Conservation (phyloP, 2,329 filamentous ascomycete species). For the Phaeomoniella chlamydospora region DNA sequence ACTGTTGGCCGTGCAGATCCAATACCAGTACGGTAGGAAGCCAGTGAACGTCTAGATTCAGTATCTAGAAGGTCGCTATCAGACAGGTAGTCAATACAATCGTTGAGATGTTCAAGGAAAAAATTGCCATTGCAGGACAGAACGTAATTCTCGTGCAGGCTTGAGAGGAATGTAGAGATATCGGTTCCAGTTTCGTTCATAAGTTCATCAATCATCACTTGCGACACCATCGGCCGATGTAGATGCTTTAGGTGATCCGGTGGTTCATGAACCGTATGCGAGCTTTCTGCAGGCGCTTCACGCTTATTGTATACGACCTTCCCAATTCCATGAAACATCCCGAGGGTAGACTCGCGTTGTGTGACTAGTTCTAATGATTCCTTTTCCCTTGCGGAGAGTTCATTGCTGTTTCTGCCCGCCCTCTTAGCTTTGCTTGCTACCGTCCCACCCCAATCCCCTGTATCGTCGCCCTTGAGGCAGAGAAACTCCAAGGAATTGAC, state of each 20-base stretch:
- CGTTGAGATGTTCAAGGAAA: slow-evolving; percentile 64
- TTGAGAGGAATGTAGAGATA: slow-evolving; percentile 74
- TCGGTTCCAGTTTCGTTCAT: slow-evolving; percentile 91
- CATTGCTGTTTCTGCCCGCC: slow-evolving; percentile 37
- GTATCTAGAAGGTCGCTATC: slow-evolving; percentile 75
- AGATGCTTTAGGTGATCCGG: slow-evolving; percentile 44
- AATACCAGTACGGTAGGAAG: slow-evolving; percentile 29
- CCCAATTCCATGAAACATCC: slow-evolving; percentile 90
- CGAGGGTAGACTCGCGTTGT: slow-evolving; percentile 75
- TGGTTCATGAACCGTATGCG: slow-evolving; percentile 22
- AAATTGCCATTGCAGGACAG: slow-evolving; percentile 61
- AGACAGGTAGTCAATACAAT: slow-evolving; percentile 76
- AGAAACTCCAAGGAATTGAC: slow-evolving; percentile 85
- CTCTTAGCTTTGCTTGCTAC: slow-evolving; percentile 56
- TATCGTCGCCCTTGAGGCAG: slow-evolving; percentile 66
- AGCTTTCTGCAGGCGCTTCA: slow-evolving; percentile 32
- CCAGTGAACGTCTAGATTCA: slow-evolving; percentile 32
- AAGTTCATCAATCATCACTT: slow-evolving; percentile 59
- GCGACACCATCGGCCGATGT: slow-evolving; percentile 46
- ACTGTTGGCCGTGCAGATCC: slow-evolving; percentile 35
- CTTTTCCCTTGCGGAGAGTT: slow-evolving; percentile 60
- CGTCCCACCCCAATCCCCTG: slow-evolving; percentile 60
- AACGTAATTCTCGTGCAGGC: slow-evolving; percentile 85
- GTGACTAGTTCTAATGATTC: slow-evolving; percentile 70
- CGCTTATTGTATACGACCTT: slow-evolving; percentile 96